Conservation (phyloP, 2,329 filamentous ascomycete genomes). For the Aspergillus neoniger region DNA sequence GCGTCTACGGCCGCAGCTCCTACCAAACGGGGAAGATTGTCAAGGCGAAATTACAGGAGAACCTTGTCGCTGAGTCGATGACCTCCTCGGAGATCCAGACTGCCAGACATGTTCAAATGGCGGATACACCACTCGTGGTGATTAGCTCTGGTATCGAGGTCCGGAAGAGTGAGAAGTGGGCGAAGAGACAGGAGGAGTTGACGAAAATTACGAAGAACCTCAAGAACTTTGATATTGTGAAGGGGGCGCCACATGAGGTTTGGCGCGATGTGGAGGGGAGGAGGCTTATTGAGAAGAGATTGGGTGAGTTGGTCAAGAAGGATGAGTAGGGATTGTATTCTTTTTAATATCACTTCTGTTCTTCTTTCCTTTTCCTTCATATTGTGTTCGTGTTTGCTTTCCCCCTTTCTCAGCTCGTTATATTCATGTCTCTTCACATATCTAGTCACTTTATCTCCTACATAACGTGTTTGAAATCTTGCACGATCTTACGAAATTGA, state of each 20-base stretch:
- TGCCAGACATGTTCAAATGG: constrained; percentile 75
- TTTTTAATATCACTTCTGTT: neutral
- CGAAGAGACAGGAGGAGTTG: constrained; percentile 79
- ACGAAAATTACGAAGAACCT: constrained; percentile 78
- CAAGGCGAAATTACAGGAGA: constrained; percentile 91
- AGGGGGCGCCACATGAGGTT: constrained; percentile 79
- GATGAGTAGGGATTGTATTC: constrained; percentile 8
- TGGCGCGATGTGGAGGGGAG: constrained; percentile 77
- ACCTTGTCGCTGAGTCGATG: constrained; percentile 79
- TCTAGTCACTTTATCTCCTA: no score
- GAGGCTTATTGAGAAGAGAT: constrained; percentile 73
- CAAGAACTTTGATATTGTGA: constrained; percentile 81
- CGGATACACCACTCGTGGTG: constrained; percentile 73
- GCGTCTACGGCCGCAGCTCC: constrained; percentile 77
- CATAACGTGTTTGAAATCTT: no score
- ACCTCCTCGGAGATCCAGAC: constrained; percentile 79
- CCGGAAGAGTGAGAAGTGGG: constrained; percentile 70
- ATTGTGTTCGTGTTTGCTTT: neutral
- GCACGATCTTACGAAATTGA: no score
- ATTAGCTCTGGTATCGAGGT: constrained; percentile 78
- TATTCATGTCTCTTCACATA: no score
- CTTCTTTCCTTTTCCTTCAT: neutral
- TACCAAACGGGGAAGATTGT: constrained; percentile 81
- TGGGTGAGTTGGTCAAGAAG: constrained; percentile 64
- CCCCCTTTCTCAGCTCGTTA: no score